Evolutionary conservation across 805 yeast species (phyloP).

Genomic region (Spathaspora boniae): DNA sequence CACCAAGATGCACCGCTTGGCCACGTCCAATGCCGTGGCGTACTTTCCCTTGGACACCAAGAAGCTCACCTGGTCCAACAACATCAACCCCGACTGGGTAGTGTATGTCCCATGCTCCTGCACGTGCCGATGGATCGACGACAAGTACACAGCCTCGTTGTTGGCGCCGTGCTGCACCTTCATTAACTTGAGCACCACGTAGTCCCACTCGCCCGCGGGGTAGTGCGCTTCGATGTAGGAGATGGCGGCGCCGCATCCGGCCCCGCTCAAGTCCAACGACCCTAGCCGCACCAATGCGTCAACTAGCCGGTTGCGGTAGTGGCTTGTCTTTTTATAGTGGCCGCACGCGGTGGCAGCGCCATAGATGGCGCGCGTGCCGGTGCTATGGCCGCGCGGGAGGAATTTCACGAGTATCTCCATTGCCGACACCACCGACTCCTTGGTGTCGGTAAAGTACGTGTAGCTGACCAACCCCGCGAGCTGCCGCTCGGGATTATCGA

Average conservation of each 20-base stretch:
- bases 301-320: conserved; percentile 49
- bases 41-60: conserved; percentile 52
- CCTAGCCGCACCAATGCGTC: conserved; percentile 47
- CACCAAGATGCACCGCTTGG: conserved; percentile 57
- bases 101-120: conserved; percentile 15
- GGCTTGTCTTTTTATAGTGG: conserved; percentile 21
- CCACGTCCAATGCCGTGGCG: conserved; percentile 55
- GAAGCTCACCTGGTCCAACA: conserved; percentile 63
- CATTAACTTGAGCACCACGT: conserved; percentile 20
- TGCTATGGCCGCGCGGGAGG: conserved; percentile 44
- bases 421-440: conserved; percentile 13
- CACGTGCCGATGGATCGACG: conserved; percentile 10
- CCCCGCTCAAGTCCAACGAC: conserved; percentile 35
- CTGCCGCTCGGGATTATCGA: conserved; percentile 52
- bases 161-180: conserved; percentile 19
- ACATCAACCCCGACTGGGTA: conserved; percentile 55
- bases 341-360: conserved; percentile 30
- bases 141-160: conserved; percentile 20
- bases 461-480: conserved; percentile 56
- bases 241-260: conserved; percentile 29
- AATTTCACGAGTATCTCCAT: conserved; percentile 39
- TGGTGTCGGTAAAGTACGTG: conserved; percentile 33
- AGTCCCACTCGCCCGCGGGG: conserved; percentile 20
- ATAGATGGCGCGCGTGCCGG: conserved; percentile 38
- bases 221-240: conserved; percentile 22